Conservation (phyloP, 768 basidiomycete species). For the Kwoniella shandongensis region DNA sequence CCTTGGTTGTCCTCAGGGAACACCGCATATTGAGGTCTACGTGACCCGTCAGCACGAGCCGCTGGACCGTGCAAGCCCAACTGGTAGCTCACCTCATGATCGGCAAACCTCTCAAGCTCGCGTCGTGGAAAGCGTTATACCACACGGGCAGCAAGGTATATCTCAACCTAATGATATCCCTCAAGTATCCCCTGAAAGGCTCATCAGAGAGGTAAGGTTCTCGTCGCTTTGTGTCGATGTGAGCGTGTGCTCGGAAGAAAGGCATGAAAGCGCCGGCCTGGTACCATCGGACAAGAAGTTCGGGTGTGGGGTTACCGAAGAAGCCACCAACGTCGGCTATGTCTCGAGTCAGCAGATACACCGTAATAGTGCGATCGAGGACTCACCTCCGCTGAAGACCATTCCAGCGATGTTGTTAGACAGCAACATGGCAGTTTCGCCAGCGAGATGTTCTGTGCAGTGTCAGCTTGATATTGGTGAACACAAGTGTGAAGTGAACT, state of each 20-base stretch:
- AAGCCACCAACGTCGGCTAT: constrained; percentile 97
- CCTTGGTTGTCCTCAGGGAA: constrained; percentile 87
- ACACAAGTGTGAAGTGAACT: not conserved
- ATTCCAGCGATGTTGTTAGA: constrained; percentile 85
- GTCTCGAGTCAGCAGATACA: not conserved
- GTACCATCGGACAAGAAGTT: constrained; percentile 97
- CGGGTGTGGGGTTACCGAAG: constrained; percentile 92
- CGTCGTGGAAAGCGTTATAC: constrained; percentile 96
- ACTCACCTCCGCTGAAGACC: constrained; percentile 85
- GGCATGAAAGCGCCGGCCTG: constrained; percentile 92
- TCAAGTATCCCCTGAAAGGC: constrained; percentile 79
- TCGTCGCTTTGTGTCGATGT: constrained; percentile 94
- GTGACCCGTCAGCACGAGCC: not conserved
- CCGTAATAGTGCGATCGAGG: not conserved
- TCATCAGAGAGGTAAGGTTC: constrained; percentile 92
- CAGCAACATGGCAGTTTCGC: constrained; percentile 89
- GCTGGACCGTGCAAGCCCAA: not conserved
- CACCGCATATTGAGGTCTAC: constrained; percentile 89
- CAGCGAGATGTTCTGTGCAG: constrained; percentile 78
- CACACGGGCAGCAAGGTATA: constrained; percentile 87
- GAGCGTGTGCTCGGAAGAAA: constrained; percentile 98
- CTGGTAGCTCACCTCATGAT: constrained; percentile 66
- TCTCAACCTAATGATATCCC: constrained; percentile 73
- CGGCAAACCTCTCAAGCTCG: constrained; percentile 75
- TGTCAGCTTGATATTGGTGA: constrained; percentile 11